These are phyloP conservation scores for Yamadazyma trypodendri DNA, from an alignment of 1,139 yeast genomes.

Conservation along the genomic window DNA sequence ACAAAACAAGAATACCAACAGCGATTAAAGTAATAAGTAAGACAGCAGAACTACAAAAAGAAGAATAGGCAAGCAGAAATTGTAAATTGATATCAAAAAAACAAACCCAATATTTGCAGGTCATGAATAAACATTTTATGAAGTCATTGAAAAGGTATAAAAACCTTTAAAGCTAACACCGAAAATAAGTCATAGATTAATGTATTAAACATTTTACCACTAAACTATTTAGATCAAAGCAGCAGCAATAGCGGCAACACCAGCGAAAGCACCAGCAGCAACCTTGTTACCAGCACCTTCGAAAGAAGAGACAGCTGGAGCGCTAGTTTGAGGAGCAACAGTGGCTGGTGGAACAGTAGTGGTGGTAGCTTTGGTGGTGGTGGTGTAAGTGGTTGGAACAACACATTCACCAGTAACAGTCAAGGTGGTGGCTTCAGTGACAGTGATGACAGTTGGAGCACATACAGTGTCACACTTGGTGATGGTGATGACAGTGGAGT, in stretches of 20 bases:
- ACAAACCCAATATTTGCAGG: not conserved
- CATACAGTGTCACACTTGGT: slow-evolving; percentile 26
- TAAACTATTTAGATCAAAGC: slow-evolving; percentile 14
- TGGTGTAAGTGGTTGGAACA: slow-evolving; percentile 43
- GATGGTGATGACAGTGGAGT: slow-evolving; percentile 42
- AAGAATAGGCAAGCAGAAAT: not conserved
- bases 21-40: not conserved
- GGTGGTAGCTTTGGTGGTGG: slow-evolving; percentile 23
- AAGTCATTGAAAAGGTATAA: too few relatives aligned
- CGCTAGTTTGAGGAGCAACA: slow-evolving; percentile 10
- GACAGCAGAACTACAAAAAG: not conserved
- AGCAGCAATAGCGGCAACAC: slow-evolving; percentile 19
- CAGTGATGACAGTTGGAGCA: slow-evolving; percentile 31
- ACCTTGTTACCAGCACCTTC: slow-evolving; percentile 17
- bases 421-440: slow-evolving; percentile 45
- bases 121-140: not conserved
- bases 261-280: slow-evolving; percentile 18
- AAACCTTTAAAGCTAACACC: not conserved
- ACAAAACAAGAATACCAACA: too few relatives aligned
- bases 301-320: slow-evolving; percentile 15
- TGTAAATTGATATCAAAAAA: not conserved
- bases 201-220: not conserved
- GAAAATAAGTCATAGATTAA: slow-evolving; percentile 4
- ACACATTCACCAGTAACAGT: slow-evolving; percentile 47
- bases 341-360: slow-evolving; percentile 17